These are phyloP conservation scores for Tuctoria greenei DNA, from an alignment of 176 grass and related monocot genomes.

Conservation along the genomic window DNA sequence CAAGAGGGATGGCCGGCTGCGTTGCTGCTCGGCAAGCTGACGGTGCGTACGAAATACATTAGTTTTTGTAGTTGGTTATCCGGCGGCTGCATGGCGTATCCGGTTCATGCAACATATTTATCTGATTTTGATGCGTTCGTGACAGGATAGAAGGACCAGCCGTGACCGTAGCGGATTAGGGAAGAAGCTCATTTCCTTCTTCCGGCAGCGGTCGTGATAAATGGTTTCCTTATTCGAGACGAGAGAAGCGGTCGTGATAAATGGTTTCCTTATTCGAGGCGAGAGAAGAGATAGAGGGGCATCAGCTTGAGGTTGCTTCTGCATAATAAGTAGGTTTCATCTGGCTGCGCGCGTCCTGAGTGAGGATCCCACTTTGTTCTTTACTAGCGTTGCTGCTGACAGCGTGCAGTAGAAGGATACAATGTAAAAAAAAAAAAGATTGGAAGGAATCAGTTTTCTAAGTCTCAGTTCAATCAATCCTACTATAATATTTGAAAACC, in stretches of 20 bases:
- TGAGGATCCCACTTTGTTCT: too few relatives aligned
- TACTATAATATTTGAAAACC: too few relatives aligned
- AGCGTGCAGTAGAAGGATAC: too few relatives aligned
- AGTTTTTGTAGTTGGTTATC: not conserved
- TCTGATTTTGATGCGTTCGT: not conserved
- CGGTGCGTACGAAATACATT: not conserved
- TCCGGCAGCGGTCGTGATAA: conserved; percentile 11
- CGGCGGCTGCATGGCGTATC: too few relatives aligned
- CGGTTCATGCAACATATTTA: not conserved
- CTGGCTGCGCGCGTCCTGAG: too few relatives aligned
- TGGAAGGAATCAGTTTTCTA: too few relatives aligned
- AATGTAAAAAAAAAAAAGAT: too few relatives aligned
- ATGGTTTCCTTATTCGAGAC: not conserved
- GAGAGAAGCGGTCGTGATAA: not conserved
- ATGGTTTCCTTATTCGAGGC: not conserved
- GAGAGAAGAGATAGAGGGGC: too few relatives aligned
- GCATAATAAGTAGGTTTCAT: too few relatives aligned
- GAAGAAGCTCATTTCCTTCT: conserved; percentile 12
- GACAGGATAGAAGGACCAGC: not conserved
- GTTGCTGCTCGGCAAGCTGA: conserved; percentile 22
- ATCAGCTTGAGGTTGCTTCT: too few relatives aligned
- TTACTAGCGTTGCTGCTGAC: too few relatives aligned
- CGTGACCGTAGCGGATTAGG: not conserved
- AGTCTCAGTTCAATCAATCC: too few relatives aligned
- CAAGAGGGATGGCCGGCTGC: conserved; percentile 28